Conservation (phyloP, 225 moss, liverwort and hornwort species). For the Straminergon stramineum region DNA sequence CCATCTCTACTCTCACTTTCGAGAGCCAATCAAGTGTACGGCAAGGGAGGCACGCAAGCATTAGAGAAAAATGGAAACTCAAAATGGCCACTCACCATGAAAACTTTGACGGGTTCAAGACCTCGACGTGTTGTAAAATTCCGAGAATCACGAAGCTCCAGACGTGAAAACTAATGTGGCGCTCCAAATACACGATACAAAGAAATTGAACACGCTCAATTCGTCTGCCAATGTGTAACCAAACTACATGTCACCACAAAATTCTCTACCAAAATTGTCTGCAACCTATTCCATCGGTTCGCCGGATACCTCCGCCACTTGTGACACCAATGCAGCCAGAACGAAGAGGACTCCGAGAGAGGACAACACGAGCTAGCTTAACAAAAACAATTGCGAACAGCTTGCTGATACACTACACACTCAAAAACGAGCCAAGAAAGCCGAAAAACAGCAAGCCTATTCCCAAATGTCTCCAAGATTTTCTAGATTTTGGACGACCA, state of each 20-base stretch:
- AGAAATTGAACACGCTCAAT: background rate
- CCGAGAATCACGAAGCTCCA: background rate
- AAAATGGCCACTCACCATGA: background rate
- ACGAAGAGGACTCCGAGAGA: background rate
- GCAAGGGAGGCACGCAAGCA: background rate
- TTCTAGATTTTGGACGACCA: too few relatives aligned
- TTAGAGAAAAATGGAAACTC: background rate
- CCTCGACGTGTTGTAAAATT: background rate
- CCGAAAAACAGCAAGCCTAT: background rate
- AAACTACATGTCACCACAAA: background rate
- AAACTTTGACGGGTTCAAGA: background rate
- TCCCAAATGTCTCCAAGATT: background rate
- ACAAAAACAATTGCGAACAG: background rate
- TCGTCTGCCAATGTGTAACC: background rate
- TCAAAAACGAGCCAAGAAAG: background rate
- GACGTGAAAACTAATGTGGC: background rate
- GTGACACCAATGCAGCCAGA: background rate
- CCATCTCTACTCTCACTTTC: background rate
- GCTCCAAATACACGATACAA: background rate
- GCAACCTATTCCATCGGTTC: background rate
- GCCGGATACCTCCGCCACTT: background rate
- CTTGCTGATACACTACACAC: background rate
- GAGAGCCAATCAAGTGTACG: background rate
- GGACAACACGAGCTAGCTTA: background rate
- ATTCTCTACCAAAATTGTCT: background rate